Base-by-base conservation (phyloP, 192 early-diverging fungal species). In the Entomortierella chlamydospora region DNA sequence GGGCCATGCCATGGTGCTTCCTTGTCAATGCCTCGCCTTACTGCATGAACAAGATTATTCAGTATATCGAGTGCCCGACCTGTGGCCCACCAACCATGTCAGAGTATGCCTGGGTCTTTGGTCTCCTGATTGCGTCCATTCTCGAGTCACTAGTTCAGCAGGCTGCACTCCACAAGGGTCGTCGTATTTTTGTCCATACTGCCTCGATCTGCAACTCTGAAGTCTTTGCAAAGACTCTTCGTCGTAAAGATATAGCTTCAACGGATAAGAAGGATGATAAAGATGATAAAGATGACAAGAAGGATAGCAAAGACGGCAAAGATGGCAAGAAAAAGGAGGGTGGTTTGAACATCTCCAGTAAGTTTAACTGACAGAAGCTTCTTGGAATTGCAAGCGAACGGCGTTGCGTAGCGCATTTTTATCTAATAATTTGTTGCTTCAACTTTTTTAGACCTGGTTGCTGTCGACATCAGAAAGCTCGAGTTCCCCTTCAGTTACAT, bases 101-200 rank as follows among this genome's bases (percentile, higher is more conserved):
- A 23, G 55, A 69, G 6, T 94, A 87, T 54, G 64, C 87, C 11
- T 91, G 86, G 58, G 90, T 89, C 2, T 74, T 91, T 37, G 87
- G 86, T 15, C 64, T 94, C 39, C 80, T 92, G 33, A 17, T 88
- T 25, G 81, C 82, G 5, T 77, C 70, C 2, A 50, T 72, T 4
- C 54, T 83, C 4, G 86, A 86, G 17, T 86, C 87, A n/a, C 39
- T 86, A 13, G 29, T 74, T 22, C 42, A 81, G 1, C 86, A 89
- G 69, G 84, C 90, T 70, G 67, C 84, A 1, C 69, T 92, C 18
- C 89, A 87, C 66, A 89, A 85, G 54, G 93, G 93, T 23, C 84
- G 93, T 17, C 83, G 85, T 11, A 65, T 93, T 2, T 82, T 85
- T 57, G 76, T 93, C 39, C 90, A 88, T 57, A 73, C 82, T 2